phyloP scores from a whole-genome alignment of 179 eudicot genomes.

The Pouteria campechiana region DNA sequence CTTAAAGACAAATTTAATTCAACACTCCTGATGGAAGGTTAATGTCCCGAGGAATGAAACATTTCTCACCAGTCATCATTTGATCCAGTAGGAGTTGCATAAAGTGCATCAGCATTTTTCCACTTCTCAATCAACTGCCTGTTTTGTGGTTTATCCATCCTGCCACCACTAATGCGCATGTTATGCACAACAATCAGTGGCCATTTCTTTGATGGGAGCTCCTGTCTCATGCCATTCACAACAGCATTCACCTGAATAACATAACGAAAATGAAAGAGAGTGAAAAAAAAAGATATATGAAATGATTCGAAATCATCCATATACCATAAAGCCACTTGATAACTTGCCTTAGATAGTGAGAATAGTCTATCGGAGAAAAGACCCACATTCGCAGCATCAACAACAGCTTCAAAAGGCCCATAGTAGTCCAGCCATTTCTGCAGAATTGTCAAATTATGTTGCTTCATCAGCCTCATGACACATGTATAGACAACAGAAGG shows the following conservation, averaged over 20 bases:
- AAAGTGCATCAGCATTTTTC: constrained; percentile 75
- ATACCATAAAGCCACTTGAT: neutral
- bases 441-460: constrained; percentile 9
- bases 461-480: neutral
- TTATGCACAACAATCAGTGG: constrained; percentile 78
- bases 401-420: constrained; percentile 94
- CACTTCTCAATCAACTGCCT: constrained; percentile 56
- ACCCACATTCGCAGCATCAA: constrained; percentile 93
- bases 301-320: neutral
- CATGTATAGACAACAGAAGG: neutral
- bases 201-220: constrained; percentile 74
- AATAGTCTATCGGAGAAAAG: constrained; percentile 54
- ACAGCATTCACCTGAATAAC: constrained; percentile 61
- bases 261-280: neutral
- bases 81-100: constrained; percentile 88
- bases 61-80: constrained; percentile 87
- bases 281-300: neutral
- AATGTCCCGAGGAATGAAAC: too few relatives aligned
- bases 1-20: too few relatives aligned
- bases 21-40: too few relatives aligned
- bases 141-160: constrained; percentile 41
- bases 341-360: constrained; percentile 57
- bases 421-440: constrained; percentile 86
- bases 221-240: constrained; percentile 72
- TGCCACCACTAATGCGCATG: constrained; percentile 50